Base-by-base conservation (phyloP, 2,329 filamentous ascomycete species). In the Ophiostoma sp. region DNA sequence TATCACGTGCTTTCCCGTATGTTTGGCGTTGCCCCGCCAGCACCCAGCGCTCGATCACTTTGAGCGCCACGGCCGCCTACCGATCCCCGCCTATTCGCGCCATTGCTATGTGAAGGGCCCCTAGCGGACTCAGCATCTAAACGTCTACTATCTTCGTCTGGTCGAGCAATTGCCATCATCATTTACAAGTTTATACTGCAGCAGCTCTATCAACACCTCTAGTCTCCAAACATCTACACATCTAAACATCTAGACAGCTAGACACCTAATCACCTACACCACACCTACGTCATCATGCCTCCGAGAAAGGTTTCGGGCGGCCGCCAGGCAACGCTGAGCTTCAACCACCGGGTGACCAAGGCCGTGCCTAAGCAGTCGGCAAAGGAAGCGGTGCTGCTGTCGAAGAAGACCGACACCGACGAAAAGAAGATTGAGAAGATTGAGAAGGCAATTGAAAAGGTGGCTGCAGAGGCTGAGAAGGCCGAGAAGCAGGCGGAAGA, bases 271-370 rank as follows among this genome's bases (percentile, higher is more conserved):
- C 36, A 38, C 11, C 2, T 36, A 38, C 45, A 38, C 52, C 18
- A 52, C 11, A 41, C 8, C 44, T 65, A 12, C 14, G 5, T 9
- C 41, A 72, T 72, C 64, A 85, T 85, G 82, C 81, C 83, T 60
- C 75, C 83, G 18, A 78, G 82, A 77, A 80, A 81, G 75, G 81
- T 83, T n/a, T 76, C 80, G 55, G 77, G 77, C 73, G 76, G 75
- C 72, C 83, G 81, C 74, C 85, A 87, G 72, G 81, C 83, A 8
- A 87, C 83, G 49, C 80, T 86, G 69, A 85, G 82, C 75, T 87
- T 87, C 78, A 81, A 84, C 73, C 82, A 82, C 75, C 79, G 79
- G 58, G 83, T 87, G 63, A 86, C 84, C 69, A 87, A 87, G 75
- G 38, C 70, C 5, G 79, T 81, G 3, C 76, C 81, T 38, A 82